Conservation (phyloP, 345 rosid genomes). For the Psidium friedrichsthalianum region DNA sequence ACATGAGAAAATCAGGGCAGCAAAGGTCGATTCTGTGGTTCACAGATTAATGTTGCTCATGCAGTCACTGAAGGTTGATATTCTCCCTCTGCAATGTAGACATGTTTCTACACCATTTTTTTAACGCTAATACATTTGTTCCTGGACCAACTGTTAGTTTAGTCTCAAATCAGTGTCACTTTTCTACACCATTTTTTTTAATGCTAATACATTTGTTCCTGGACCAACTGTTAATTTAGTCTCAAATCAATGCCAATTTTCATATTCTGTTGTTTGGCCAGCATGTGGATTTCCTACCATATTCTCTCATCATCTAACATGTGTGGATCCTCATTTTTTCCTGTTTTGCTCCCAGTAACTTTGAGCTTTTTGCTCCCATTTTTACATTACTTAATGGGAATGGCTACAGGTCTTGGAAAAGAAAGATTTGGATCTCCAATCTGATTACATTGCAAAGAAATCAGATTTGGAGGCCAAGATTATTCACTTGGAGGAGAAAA, state of each 20-base stretch:
- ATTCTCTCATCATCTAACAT: not conserved
- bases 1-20: constrained; percentile 21
- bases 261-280: not conserved
- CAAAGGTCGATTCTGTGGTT: constrained; percentile 21
- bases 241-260: not conserved
- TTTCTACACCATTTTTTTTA: not conserved
- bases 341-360: not conserved
- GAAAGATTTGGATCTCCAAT: constrained; percentile 33
- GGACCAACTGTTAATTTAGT: not conserved
- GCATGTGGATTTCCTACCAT: not conserved
- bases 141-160: not conserved
- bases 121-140: not conserved
- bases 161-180: not conserved
- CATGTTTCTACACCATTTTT: not conserved
- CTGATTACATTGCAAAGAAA: constrained; percentile 18
- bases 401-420: constrained; percentile 36
- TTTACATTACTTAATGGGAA: not conserved
- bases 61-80: constrained; percentile 33
- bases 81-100: not conserved
- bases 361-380: not conserved
- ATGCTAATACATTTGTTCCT: not conserved
- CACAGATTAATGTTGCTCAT: constrained; percentile 32
- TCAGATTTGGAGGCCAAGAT: constrained; percentile 35
- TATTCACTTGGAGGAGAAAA: constrained; percentile 33
- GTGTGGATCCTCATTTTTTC: not conserved